Evolutionary conservation across 306 rosid genomes (phyloP).

Genomic region (Lablab purpureus): DNA sequence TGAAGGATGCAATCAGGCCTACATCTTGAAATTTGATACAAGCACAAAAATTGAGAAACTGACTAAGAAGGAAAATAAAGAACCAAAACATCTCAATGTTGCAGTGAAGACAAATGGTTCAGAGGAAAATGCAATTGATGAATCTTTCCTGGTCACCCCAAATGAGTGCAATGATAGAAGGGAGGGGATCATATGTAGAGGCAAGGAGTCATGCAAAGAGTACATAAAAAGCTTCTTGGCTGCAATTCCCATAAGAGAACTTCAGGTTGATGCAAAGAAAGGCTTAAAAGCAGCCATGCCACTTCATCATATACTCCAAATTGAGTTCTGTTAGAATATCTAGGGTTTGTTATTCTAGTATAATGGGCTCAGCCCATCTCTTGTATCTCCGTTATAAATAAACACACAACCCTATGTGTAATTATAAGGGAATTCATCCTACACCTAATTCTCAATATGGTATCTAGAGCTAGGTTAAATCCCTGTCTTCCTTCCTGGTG

Average conservation of each 20-base stretch:
- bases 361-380: too few relatives aligned
- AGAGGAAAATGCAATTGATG: constrained; percentile 43
- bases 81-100: constrained; percentile 48
- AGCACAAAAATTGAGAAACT: constrained; percentile 57
- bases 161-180: constrained; percentile 38
- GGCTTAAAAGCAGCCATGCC: constrained; percentile 72
- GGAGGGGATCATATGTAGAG: constrained; percentile 59
- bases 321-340: too few relatives aligned
- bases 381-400: too few relatives aligned
- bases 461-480: too few relatives aligned
- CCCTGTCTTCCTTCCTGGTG: too few relatives aligned
- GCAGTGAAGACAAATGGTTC: constrained; percentile 33
- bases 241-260: constrained; percentile 74
- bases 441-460: too few relatives aligned
- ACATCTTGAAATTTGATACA: constrained; percentile 71
- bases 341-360: too few relatives aligned
- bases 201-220: constrained; percentile 80
- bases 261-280: constrained; percentile 73
- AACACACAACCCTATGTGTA: too few relatives aligned
- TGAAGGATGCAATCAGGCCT: constrained; percentile 81
- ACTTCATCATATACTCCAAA: constrained; percentile 74
- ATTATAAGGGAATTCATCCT: too few relatives aligned
- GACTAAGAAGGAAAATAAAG: constrained; percentile 48
- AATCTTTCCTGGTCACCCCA: constrained; percentile 28
- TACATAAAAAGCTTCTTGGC: constrained; percentile 85